Conservation (phyloP, 352 stramenopile species). For the Paralagenidium karlingii region DNA sequence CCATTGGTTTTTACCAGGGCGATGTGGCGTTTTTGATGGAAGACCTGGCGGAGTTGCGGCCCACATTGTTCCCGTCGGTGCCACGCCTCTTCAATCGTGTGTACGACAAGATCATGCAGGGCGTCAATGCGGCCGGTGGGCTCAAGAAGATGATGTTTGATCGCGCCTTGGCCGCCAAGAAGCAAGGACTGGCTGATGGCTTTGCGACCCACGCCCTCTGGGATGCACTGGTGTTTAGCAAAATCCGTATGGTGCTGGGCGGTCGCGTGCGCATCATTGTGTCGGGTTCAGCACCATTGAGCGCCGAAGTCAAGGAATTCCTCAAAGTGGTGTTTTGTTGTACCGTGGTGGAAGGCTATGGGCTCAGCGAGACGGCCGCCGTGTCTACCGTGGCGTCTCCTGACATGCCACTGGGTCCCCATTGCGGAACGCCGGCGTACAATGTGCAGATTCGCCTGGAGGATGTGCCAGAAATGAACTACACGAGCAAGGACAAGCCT, state of each 20-base stretch:
- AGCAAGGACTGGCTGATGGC: slow-evolving; percentile 33
- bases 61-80: slow-evolving; percentile 89
- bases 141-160: slow-evolving; percentile 86
- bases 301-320: slow-evolving; percentile 89
- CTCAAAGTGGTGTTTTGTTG: slow-evolving; percentile 86
- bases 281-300: slow-evolving; percentile 89
- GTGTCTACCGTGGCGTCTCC: slow-evolving; percentile 55
- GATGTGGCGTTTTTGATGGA: slow-evolving; percentile 88
- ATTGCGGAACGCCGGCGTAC: slow-evolving; percentile 86
- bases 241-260: slow-evolving; percentile 86
- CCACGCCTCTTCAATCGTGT: slow-evolving; percentile 94
- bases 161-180: slow-evolving; percentile 61
- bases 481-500: slow-evolving; percentile 67
- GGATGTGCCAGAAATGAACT: slow-evolving; percentile 96
- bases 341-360: slow-evolving; percentile 89
- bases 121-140: slow-evolving; percentile 53
- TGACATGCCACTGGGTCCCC: slow-evolving; percentile 49
- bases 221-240: slow-evolving; percentile 92
- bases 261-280: slow-evolving; percentile 84
- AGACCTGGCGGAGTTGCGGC: slow-evolving; percentile 86
- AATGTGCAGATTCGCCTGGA: slow-evolving; percentile 87
- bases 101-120: slow-evolving; percentile 87
- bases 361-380: slow-evolving; percentile 92
- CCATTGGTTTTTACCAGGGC: slow-evolving; percentile 69
- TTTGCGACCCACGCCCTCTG: slow-evolving; percentile 63